These are phyloP conservation scores for Fusarium anthophilum DNA, from an alignment of 2,329 filamentous ascomycete genomes.

Conservation along the genomic window DNA sequence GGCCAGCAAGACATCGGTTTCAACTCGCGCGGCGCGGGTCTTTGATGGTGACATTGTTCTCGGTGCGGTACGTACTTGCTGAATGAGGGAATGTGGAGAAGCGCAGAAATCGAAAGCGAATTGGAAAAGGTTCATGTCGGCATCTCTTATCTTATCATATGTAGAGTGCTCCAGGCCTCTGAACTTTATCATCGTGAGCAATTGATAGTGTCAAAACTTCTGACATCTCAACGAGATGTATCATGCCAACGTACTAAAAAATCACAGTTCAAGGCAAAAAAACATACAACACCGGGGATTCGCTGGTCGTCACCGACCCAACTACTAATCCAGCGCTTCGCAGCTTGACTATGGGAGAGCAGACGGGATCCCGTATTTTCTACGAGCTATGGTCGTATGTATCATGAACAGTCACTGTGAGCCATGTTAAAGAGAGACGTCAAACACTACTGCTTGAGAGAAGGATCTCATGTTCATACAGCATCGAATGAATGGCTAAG, in stretches of 20 bases:
- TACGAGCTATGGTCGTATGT: slow-evolving; percentile 12
- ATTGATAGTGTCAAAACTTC: too few relatives aligned
- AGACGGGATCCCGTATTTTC: slow-evolving; percentile 5
- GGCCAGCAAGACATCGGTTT: slow-evolving; percentile 34
- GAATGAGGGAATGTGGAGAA: background rate
- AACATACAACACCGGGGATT: slow-evolving; percentile 15
- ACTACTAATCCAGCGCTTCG: slow-evolving; percentile 10
- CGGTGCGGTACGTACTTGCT: background rate
- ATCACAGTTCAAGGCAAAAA: background rate
- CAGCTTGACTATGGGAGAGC: slow-evolving; percentile 7
- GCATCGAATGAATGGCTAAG: accelerated
- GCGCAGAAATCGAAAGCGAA: too few relatives aligned
- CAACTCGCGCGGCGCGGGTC: background rate
- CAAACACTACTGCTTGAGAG: accelerated
- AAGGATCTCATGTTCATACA: background rate
- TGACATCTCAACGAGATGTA: background rate
- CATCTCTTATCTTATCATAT: background rate
- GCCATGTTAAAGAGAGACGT: accelerated
- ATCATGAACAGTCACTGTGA: accelerated
- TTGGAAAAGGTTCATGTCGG: too few relatives aligned
- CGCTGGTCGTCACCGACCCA: slow-evolving; percentile 7
- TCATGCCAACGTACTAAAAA: too few relatives aligned
- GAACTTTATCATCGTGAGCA: background rate
- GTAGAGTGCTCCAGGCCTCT: too few relatives aligned
- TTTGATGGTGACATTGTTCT: background rate